A percentile compares a stretch with the other conserved stretches of the same genome.
phyloP scores from a whole-genome alignment of 345 rosid species.

The Diplotaxis tenuifolia region DNA sequence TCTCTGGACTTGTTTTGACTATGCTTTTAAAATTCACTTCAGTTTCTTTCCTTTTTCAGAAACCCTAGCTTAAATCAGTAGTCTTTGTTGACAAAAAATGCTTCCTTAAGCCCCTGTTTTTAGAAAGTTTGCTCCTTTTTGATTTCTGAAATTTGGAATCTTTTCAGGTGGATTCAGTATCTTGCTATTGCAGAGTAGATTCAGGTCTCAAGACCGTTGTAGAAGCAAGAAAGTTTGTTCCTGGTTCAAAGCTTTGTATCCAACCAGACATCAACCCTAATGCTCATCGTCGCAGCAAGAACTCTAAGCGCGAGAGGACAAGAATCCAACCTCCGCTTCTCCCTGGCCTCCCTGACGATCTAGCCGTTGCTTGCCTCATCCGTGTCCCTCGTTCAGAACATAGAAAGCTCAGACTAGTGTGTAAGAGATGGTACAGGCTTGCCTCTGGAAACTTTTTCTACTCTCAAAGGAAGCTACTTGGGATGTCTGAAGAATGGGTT shows the following conservation, averaged over 20 bases:
- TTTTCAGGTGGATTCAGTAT: constrained; percentile 93
- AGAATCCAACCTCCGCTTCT: constrained; percentile 79
- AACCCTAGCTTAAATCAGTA: constrained; percentile 10
- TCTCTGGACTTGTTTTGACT: neutral
- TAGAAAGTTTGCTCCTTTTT: neutral
- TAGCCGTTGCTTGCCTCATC: constrained; percentile 85
- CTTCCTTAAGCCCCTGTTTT: neutral
- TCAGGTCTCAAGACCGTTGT: constrained; percentile 84
- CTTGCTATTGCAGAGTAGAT: constrained; percentile 95
- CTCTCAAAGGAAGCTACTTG: constrained; percentile 71
- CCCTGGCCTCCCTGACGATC: constrained; percentile 96
- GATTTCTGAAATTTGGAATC: constrained; percentile 8
- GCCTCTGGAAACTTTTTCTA: constrained; percentile 72
- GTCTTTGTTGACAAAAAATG: neutral
- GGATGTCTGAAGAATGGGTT: constrained; percentile 94
- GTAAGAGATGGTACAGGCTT: constrained; percentile 85
- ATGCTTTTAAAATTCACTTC: neutral
- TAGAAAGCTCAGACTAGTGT: constrained; percentile 74
- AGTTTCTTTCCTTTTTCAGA: constrained; percentile 26
- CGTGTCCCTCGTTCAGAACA: constrained; percentile 95
- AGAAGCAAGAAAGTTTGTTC: constrained; percentile 93
- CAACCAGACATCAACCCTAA: constrained; percentile 93
- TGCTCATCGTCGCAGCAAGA: constrained; percentile 78
- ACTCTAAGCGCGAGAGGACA: constrained; percentile 67
- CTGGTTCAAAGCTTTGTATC: constrained; percentile 90